Base-by-base conservation (phyloP, 192 early-diverging fungal species). In the Gaertneriomyces sp. region DNA sequence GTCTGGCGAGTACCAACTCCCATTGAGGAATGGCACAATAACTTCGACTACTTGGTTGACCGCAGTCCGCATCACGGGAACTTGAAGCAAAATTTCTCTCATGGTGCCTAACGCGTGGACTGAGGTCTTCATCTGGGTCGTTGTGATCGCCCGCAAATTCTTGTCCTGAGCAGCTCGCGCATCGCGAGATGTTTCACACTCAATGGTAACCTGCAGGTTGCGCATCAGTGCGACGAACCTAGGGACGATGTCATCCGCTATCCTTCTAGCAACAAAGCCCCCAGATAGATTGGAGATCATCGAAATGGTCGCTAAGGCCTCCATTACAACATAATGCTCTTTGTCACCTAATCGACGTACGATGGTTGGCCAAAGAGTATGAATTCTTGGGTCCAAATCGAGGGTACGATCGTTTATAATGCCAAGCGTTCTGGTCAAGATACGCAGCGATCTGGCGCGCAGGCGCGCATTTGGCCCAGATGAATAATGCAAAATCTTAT, bases 311-410 rank as follows among this genome's bases (percentile, higher is more conserved):
- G 38, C 16, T 47, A 79, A 9, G n/a, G 78, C 71, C 25, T 74
- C 71, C 25, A 58, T 38, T 33, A 69, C 70, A 14, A 79, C 78
- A 51, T 42, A 79, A 42, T 66, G 61, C 38, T 74, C 51, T 5
- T 20, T 19, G 44, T 73, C 75, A 17, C 49, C 45, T 6, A 70
- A 43, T 25, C 69, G 66, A 4, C 51, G 33, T 2, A 66, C 33
- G 19, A 79, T 20, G 7, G 56, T 16, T 3, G 71, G 68, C 78
- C 78, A 79, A 14, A 76, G 45, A 12, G 33, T 41, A 60, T 79
- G 78, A n/a, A 76, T 64, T 14, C 60, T 42, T 0, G 74, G 71
- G 45, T 74, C 63, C 7, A 76, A 58, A 10, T 73, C 68, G 39
- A n/a, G 42, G 5, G 52, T 9, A 11, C 45, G 25, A 7, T 38